Evolutionary conservation across 2,329 filamentous ascomycete species (phyloP), one percentile per base, ranked within the genome.

Genomic region (Furcasterigmium sp.): DNA sequence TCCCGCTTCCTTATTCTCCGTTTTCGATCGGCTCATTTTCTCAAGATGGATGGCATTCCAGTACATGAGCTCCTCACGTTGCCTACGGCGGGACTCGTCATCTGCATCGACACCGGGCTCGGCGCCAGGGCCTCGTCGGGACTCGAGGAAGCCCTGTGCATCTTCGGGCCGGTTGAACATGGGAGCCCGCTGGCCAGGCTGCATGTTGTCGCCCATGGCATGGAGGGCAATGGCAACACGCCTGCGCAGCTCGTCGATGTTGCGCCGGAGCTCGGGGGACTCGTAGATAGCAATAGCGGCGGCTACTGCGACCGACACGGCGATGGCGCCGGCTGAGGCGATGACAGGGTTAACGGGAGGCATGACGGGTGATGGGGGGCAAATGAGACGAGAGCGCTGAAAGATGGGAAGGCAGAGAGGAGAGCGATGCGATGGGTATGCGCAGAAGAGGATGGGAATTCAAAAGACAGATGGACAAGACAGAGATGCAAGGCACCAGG

Each of bases 161-260:
- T 84, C 80, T 57, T 84, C 80, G 41, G 80, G 80, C 11, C 80
- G 67, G 57, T 84, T 84, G 61, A 82, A 83, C 21, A 76, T 62
- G 44, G 80, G 80, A 51, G 77, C 65, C 23, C 65, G 62, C 34
- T 62, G 58, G 44, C 44, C 43, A 4, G 75, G 70, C 37, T 69
- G 65, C 58, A 82, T 72, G 51, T 69, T 71, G 44, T 84, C 78
- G 46, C 78, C 76, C 21, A 83, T 67, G 9, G 73, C 69, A 54
- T 82, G 75, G 13, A 84, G 61, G 39, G 78, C 78, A 32, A 82
- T 56, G 51, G 78, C 77, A 54, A 84, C 77, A 47, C 76, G 73
- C 46, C 78, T 74, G 46, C 80, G 77, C 45, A 82, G 66, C 56
- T 82, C 75, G 49, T 80, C 73, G 50, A 78, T 75, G 54, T 78